Percentiles rank a stretch among this genome's conserved stretches.
Conservation (phyloP, 225 moss, liverwort and hornwort species). For the Physcomitrellopsis africana region DNA sequence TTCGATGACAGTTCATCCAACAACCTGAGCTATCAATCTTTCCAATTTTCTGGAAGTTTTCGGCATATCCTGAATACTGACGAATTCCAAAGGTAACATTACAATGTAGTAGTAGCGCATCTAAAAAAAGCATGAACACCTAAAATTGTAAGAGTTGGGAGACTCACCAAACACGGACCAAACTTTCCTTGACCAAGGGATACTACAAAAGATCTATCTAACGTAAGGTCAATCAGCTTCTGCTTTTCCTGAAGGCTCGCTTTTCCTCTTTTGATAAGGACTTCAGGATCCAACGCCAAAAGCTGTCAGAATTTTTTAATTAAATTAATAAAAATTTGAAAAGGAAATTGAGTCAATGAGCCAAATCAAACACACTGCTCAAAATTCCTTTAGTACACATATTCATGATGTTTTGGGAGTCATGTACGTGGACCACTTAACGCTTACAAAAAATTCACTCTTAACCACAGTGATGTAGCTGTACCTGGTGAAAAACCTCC, state of each 20-base stretch:
- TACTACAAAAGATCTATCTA: slow-evolving; percentile 59
- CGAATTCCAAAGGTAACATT: not conserved
- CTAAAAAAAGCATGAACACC: slow-evolving; percentile 9
- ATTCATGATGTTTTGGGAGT: not conserved
- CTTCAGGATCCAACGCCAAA: slow-evolving; percentile 57
- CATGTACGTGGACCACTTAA: not conserved
- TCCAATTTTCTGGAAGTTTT: not conserved
- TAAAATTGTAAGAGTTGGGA: slow-evolving; percentile 13
- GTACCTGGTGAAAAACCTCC: slow-evolving; percentile 73
- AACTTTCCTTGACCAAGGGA: slow-evolving; percentile 69
- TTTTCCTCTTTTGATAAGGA: slow-evolving; percentile 63
- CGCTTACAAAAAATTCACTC: not conserved
- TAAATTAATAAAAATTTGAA: not conserved
- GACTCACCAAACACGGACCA: slow-evolving; percentile 76
- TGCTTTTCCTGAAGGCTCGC: slow-evolving; percentile 70
- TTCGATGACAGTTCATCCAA: not conserved
- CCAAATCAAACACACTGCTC: not conserved
- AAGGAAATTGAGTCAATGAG: slow-evolving; percentile 14
- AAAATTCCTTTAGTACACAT: slow-evolving; percentile 3
- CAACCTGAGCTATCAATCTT: not conserved
- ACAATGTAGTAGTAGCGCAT: not conserved
- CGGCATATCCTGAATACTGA: slow-evolving; percentile 5
- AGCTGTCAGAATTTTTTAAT: slow-evolving; percentile 42
- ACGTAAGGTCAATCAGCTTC: slow-evolving; percentile 59
- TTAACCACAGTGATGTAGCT: not conserved